A percentile compares a stretch with the other conserved stretches of the same genome.
phyloP scores from a whole-genome alignment of 202 grass and related monocot species.

The Zoysia matrella region DNA sequence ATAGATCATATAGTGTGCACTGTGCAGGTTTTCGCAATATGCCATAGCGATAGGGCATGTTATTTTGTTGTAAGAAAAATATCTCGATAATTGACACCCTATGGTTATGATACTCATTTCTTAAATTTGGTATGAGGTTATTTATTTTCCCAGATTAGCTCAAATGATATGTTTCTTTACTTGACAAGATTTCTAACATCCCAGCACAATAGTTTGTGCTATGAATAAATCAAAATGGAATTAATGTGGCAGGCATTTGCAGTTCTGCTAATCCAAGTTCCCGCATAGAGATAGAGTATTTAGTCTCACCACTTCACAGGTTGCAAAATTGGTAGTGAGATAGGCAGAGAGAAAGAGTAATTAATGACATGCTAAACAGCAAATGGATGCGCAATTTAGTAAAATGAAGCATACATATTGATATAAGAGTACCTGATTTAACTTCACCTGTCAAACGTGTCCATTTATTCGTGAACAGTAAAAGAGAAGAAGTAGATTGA shows the following conservation, averaged over 20 bases:
- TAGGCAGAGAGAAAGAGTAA: neutral
- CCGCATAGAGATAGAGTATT: neutral
- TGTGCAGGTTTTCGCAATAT: too few species aligned
- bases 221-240: slow-evolving; percentile 11
- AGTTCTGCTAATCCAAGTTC: slow-evolving; percentile 18
- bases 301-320: slow-evolving; percentile 2
- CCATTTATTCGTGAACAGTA: slow-evolving; percentile 81
- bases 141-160: neutral
- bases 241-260: neutral
- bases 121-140: neutral
- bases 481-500: slow-evolving; percentile 57
- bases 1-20: neutral
- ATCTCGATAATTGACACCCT: slow-evolving; percentile 8
- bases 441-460: slow-evolving; percentile 75
- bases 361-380: too few species aligned
- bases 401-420: slow-evolving; percentile 38
- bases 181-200: slow-evolving; percentile 3
- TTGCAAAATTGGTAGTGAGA: neutral
- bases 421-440: slow-evolving; percentile 77
- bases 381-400: slow-evolving; percentile 16
- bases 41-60: neutral
- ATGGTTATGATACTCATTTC: slow-evolving; percentile 2
- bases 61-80: slow-evolving; percentile 27
- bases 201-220: neutral
- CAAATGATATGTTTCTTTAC: slow-evolving; percentile 17